phyloP scores from a whole-genome alignment of 805 yeast genomes.

The Metschnikowia bowlesiae region DNA sequence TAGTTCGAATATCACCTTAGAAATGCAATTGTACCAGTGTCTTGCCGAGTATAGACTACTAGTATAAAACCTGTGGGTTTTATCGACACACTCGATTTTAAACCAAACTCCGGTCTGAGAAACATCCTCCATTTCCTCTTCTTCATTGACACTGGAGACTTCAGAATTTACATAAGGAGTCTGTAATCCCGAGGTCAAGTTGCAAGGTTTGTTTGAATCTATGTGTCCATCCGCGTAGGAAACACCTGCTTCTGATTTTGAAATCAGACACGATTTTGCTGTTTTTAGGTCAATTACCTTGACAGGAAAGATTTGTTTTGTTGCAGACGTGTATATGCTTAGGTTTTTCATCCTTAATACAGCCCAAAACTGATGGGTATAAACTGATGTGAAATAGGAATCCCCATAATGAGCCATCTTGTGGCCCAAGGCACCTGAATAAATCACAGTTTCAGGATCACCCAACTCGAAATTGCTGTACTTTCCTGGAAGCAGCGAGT shows the following conservation, averaged over 20 bases:
- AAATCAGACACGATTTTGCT: constrained; percentile 57
- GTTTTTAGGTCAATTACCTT: constrained; percentile 67
- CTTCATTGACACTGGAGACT: constrained; percentile 13
- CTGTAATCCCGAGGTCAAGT: neutral
- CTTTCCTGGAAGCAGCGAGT: constrained; percentile 65
- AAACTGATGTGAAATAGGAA: constrained; percentile 27
- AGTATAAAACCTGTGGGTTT: constrained; percentile 62
- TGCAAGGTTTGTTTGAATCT: neutral
- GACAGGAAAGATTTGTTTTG: constrained; percentile 81
- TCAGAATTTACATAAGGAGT: constrained; percentile 9
- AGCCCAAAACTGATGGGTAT: constrained; percentile 69
- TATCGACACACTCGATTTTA: constrained; percentile 52
- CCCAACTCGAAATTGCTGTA: constrained; percentile 8
- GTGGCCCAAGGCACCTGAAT: constrained; percentile 36
- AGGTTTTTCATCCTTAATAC: constrained; percentile 65
- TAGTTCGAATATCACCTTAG: constrained; percentile 63
- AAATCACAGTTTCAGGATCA: constrained; percentile 19
- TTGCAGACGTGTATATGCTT: constrained; percentile 62
- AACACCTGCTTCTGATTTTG: constrained; percentile 15
- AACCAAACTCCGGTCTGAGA: constrained; percentile 45
- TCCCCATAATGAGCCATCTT: constrained; percentile 39
- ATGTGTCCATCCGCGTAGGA: neutral
- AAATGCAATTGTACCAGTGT: constrained; percentile 72
- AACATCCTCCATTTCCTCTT: constrained; percentile 23
- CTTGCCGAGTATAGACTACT: constrained; percentile 72